Conservation (phyloP, 2,329 filamentous ascomycete species). For the Kalaharituber pfeilii region DNA sequence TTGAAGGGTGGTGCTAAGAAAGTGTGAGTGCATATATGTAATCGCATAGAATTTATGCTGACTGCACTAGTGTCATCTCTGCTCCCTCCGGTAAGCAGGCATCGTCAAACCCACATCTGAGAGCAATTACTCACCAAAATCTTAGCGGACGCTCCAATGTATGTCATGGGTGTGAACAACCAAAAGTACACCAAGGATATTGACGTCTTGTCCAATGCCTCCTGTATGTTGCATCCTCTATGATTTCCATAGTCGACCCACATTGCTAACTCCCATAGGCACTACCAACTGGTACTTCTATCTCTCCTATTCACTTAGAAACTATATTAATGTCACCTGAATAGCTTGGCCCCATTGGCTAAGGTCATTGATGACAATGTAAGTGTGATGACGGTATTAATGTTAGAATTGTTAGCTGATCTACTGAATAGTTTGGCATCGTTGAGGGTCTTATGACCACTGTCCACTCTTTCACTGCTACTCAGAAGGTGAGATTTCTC, state of each 20-base stretch:
- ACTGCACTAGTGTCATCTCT: slow-evolving; percentile 40
- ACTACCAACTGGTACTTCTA: not conserved
- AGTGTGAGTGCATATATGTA: slow-evolving; percentile 39
- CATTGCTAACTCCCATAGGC: not conserved
- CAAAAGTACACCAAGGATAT: slow-evolving; percentile 78
- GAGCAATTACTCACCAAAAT: not conserved
- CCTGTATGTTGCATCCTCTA: slow-evolving; percentile 60
- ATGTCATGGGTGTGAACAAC: slow-evolving; percentile 99
- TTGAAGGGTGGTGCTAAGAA: slow-evolving; percentile 97
- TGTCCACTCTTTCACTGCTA: slow-evolving; percentile 98
- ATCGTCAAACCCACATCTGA: not conserved
- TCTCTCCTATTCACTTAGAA: not conserved
- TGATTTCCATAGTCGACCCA: not conserved
- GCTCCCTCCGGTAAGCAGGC: slow-evolving; percentile 49
- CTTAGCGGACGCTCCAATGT: slow-evolving; percentile 81
- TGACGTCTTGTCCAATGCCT: slow-evolving; percentile 95
- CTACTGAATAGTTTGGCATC: slow-evolving; percentile 48
- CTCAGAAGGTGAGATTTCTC: slow-evolving; percentile 40
- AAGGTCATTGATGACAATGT: slow-evolving; percentile 95
- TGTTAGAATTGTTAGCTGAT: not conserved
- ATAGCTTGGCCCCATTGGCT: slow-evolving; percentile 97
- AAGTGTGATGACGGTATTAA: not conserved
- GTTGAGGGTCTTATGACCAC: slow-evolving; percentile 99
- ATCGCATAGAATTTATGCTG: not conserved
- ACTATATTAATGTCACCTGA: slow-evolving; percentile 42